These are phyloP conservation scores for Jimgerdemannia lactiflua DNA, from an alignment of 192 early-diverging fungal species.

Conservation along the genomic window DNA sequence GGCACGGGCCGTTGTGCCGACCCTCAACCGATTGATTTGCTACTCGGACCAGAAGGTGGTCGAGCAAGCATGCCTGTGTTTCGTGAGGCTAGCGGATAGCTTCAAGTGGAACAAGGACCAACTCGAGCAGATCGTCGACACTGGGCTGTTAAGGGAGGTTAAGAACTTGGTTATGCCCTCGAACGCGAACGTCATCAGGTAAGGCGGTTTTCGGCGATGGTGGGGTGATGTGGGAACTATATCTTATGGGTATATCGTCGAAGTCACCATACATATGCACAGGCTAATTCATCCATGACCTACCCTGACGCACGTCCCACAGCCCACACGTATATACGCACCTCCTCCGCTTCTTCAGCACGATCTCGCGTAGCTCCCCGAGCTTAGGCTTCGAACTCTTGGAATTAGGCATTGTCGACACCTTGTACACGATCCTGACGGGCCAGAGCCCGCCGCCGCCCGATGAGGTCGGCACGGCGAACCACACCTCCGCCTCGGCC, in stretches of 20 bases:
- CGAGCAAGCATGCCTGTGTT: conserved; percentile 60
- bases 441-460: conserved; percentile 27
- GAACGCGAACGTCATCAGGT: too few species aligned
- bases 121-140: conserved; percentile 57
- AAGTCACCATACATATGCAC: too few species aligned
- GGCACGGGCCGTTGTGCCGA: conserved; percentile 67
- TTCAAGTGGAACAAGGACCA: conserved; percentile 46
- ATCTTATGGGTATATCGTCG: too few species aligned
- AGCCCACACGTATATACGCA: conserved; percentile 47
- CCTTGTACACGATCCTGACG: conserved; percentile 41
- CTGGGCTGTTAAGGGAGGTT: conserved; percentile 53
- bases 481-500: neutral
- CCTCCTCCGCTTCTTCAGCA: conserved; percentile 53
- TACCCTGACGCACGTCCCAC: conserved; percentile 29
- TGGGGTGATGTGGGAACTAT: too few species aligned
- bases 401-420: conserved; percentile 39
- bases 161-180: conserved; percentile 53
- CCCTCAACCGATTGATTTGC: conserved; percentile 62
- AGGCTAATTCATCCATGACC: too few species aligned
- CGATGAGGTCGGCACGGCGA: conserved; percentile 8
- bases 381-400: conserved; percentile 34
- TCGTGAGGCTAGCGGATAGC: conserved; percentile 65
- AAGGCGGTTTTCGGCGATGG: too few species aligned
- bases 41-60: conserved; percentile 75
- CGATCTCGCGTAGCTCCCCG: conserved; percentile 54